These are phyloP conservation scores for Platanthera guangdongensis DNA, from an alignment of 106 monocot species.

Conservation along the genomic window DNA sequence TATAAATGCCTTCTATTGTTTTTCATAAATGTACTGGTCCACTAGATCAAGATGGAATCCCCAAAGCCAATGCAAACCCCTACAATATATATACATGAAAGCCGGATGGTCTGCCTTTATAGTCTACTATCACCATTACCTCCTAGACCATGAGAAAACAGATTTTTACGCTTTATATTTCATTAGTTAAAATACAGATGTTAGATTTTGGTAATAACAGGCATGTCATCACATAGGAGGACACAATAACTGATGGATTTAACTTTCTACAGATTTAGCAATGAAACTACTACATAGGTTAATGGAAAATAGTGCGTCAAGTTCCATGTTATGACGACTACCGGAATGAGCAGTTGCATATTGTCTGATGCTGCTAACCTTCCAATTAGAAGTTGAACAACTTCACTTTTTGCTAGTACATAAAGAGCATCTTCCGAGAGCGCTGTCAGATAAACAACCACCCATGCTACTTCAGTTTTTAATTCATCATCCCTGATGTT, in stretches of 20 bases:
- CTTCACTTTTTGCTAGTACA: conserved; percentile 58
- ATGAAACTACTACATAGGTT: background rate
- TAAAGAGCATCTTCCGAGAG: conserved; percentile 60
- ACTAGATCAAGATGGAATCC: no score
- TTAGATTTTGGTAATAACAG: no score
- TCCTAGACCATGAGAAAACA: no score
- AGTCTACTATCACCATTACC: no score
- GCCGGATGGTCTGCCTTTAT: no score
- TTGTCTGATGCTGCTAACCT: conserved; percentile 67
- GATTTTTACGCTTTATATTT: no score
- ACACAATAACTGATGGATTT: background rate
- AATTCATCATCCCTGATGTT: conserved; percentile 74
- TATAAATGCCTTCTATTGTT: no score
- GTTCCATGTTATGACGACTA: conserved; percentile 14
- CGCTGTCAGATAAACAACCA: conserved; percentile 90
- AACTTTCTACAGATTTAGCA: background rate
- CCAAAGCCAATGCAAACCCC: no score
- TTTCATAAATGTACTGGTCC: no score
- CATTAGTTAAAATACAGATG: no score
- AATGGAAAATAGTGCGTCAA: background rate
- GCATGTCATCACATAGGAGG: background rate
- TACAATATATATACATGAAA: no score
- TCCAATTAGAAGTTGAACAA: conserved; percentile 63
- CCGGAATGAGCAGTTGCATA: conserved; percentile 90
- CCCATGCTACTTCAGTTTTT: conserved; percentile 94